Evolutionary conservation across 148 eudicot species (phyloP).

Genomic region (Linanthus parryae): DNA sequence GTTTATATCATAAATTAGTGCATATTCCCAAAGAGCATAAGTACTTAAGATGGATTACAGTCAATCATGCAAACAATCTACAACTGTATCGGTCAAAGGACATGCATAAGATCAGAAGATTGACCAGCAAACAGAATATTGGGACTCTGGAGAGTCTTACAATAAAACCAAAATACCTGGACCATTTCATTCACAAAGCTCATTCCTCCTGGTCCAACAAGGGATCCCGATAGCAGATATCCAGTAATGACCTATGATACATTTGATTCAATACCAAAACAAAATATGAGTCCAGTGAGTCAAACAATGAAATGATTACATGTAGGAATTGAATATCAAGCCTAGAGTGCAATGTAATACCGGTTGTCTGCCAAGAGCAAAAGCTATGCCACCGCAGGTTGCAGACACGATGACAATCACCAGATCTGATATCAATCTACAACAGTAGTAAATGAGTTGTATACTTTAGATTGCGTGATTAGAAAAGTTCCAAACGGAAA

Average conservation of each 20-base stretch:
- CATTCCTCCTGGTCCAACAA: constrained; percentile 97
- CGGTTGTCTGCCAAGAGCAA: constrained; percentile 99
- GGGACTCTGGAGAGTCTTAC: no score
- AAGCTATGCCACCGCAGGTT: constrained; percentile 99
- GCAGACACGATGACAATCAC: constrained; percentile 97
- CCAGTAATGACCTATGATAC: constrained; percentile 78
- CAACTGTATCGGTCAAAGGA: no score
- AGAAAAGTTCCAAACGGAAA: no score
- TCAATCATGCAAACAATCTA: no score
- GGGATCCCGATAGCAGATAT: constrained; percentile 90
- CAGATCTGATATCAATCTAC: constrained; percentile 92
- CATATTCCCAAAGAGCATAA: no score
- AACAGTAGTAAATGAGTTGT: no score
- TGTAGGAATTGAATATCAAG: no score
- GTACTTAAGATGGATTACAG: no score
- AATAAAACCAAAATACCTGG: constrained; percentile 54
- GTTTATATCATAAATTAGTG: no score
- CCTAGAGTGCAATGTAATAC: constrained; percentile 46
- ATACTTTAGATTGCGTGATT: no score
- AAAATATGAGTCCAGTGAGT: not conserved
- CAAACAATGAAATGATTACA: not conserved
- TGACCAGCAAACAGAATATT: no score
- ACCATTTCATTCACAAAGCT: constrained; percentile 96
- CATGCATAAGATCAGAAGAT: no score
- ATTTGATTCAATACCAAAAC: not conserved